Percentiles rank a stretch among this genome's conserved stretches.
phyloP scores from a whole-genome alignment of 2,329 filamentous ascomycete species.

The Madurella fahalii region DNA sequence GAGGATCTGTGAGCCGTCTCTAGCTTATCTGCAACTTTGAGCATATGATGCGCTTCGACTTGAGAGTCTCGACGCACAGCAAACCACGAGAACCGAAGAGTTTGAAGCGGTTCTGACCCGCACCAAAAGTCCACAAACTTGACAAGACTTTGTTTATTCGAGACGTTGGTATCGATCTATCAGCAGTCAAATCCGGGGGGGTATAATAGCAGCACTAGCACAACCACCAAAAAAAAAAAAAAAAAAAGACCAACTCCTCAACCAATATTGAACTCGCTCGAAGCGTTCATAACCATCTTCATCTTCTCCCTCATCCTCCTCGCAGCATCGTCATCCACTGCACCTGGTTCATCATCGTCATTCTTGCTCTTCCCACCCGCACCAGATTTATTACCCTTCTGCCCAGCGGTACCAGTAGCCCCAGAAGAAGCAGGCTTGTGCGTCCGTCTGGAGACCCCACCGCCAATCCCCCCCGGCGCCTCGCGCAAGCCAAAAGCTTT shows the following conservation, averaged over 20 bases:
- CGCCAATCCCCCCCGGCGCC: slow-evolving; percentile 76
- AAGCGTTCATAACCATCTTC: slow-evolving; percentile 27
- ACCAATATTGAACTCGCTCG: slow-evolving; percentile 28
- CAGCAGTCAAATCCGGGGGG: no score
- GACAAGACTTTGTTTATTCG: no score
- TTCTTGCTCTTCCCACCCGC: slow-evolving; percentile 35
- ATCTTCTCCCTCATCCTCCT: slow-evolving; percentile 45
- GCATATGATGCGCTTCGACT: no score
- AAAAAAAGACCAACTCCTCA: not conserved
- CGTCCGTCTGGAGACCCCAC: slow-evolving; percentile 47
- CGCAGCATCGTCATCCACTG: slow-evolving; percentile 54
- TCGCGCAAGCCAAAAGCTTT: slow-evolving; percentile 92
- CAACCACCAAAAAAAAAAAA: no score
- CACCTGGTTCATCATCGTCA: slow-evolving; percentile 39
- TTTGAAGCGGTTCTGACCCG: no score
- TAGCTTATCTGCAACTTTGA: no score
- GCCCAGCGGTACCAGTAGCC: slow-evolving; percentile 21
- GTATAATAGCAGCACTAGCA: not conserved
- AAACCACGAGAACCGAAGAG: no score
- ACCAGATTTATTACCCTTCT: slow-evolving; percentile 20
- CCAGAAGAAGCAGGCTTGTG: slow-evolving; percentile 37
- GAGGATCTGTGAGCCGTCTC: no score
- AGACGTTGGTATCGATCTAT: no score
- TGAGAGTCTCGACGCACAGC: no score
- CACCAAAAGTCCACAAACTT: no score